Evolutionary conservation across 345 rosid species (phyloP), one percentile per base, ranked within the genome.

Genomic region (Salix dunnii): DNA sequence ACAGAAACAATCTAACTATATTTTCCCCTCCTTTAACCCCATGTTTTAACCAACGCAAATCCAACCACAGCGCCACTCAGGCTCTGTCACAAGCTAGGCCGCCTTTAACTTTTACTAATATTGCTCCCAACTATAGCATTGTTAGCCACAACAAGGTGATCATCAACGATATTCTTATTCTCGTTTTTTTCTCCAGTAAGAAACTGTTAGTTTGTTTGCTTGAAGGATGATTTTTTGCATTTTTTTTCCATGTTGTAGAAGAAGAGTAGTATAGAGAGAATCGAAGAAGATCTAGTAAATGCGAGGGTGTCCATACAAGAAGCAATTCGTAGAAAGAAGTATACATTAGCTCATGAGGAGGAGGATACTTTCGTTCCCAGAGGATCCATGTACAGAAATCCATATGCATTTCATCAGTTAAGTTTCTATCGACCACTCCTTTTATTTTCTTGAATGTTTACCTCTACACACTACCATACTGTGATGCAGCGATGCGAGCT

Each of bases 401-500:
- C 87, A 18, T 83, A 80, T 30, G 88, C 91, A 58, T 89, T 91
- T 82, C 88, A 88, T 76, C 91, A 85, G 92, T 87, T 87, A 78
- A 79, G 90, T 79, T 73, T 46, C 49, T 13, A 46, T 46, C 13
- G 7, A 18, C 21, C 21, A 51, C n/a, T 5, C 8, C 48, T 76
- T 55, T 53, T n/a, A 1, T 42, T 25, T 17, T 43, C 14, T 55
- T 43, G 3, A 3, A 10, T 40, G 3, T 12, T 35, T 13, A 5
- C 33, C 51, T 9, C 7, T 10, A 3, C 8, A 60, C 18, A 0
- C 12, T 40, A 0, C 43, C 1, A 40, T 40, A 6, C 7, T 6
- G 55, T 30, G 8, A 12, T 55, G 23, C 16, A 10, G 43, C 43
- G 43, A 40, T 40, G 43, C 3, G 43, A 13, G 13, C 17, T 46